A percentile compares a stretch with the other conserved stretches of the same genome.
Conservation (phyloP, 345 rosid species). For the Gossypium raimondii region DNA sequence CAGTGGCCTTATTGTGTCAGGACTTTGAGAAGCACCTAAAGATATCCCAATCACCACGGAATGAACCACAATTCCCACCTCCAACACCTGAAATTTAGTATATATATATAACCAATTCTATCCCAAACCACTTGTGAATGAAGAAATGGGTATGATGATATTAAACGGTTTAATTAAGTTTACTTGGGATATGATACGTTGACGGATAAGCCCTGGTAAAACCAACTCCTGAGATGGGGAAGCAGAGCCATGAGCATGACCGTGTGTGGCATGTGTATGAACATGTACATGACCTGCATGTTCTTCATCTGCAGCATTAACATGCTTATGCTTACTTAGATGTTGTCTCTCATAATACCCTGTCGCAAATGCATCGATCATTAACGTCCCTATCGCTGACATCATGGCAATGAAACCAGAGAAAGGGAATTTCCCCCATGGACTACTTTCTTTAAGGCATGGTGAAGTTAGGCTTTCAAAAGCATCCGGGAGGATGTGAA, state of each 20-base stretch:
- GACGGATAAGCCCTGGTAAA: slow-evolving; percentile 36
- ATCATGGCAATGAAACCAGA: slow-evolving; percentile 58
- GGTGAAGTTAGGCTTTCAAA: slow-evolving; percentile 51
- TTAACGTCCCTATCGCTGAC: slow-evolving; percentile 45
- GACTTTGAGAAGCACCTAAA: slow-evolving; percentile 52
- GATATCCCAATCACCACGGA: slow-evolving; percentile 67
- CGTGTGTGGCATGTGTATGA: slow-evolving; percentile 60
- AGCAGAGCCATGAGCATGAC: slow-evolving; percentile 59
- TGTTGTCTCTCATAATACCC: slow-evolving; percentile 44
- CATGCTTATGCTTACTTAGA: slow-evolving; percentile 23
- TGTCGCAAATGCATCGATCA: slow-evolving; percentile 54
- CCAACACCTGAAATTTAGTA: slow-evolving; percentile 41
- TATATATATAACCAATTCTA: not conserved
- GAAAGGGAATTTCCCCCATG: slow-evolving; percentile 58
- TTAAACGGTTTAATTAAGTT: not conserved
- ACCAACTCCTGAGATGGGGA: slow-evolving; percentile 14
- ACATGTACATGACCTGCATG: slow-evolving; percentile 54
- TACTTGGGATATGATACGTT: slow-evolving; percentile 50
- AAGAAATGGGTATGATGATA: no score
- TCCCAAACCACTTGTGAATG: not conserved
- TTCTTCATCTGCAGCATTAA: slow-evolving; percentile 33
- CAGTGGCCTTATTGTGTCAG: slow-evolving; percentile 56
- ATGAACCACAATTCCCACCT: slow-evolving; percentile 69
- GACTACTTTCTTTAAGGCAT: slow-evolving; percentile 29
- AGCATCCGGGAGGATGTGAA: slow-evolving; percentile 64